Evolutionary conservation across 345 rosid species (phyloP).

Genomic region (Erodium maritimum): DNA sequence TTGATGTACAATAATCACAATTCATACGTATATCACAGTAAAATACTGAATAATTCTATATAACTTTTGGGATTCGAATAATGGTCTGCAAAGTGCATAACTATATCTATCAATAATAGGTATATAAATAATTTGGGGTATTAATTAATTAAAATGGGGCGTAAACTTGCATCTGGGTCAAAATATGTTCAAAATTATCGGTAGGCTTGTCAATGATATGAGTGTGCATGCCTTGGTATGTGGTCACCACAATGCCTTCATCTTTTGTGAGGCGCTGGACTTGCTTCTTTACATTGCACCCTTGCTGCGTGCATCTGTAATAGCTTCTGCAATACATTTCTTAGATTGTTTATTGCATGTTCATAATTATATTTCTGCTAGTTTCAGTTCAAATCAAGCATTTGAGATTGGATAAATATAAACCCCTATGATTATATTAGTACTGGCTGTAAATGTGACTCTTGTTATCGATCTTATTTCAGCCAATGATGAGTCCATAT

Average conservation of each 20-base stretch:
- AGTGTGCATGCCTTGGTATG: constrained; percentile 26
- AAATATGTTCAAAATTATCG: constrained; percentile 30
- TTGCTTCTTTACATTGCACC: constrained; percentile 33
- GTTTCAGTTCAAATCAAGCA: not conserved
- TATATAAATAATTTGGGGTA: too few species aligned
- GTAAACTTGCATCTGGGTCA: constrained; percentile 31
- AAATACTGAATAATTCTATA: too few species aligned
- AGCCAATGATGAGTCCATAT: too few species aligned
- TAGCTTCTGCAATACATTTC: constrained; percentile 25
- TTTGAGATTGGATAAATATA: not conserved
- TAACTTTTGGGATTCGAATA: too few species aligned
- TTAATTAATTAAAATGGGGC: constrained; percentile 18
- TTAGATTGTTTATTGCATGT: not conserved
- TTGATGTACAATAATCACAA: too few species aligned
- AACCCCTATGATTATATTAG: too few species aligned
- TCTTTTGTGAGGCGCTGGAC: constrained; percentile 27
- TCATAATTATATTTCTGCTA: not conserved
- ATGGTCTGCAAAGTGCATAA: too few species aligned
- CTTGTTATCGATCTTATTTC: too few species aligned
- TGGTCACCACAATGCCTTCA: constrained; percentile 26
- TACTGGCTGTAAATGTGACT: too few species aligned
- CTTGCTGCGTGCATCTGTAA: constrained; percentile 26
- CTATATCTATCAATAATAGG: too few species aligned
- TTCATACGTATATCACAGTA: too few species aligned
- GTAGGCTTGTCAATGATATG: constrained; percentile 22